Base-by-base conservation (phyloP, 345 rosid genomes). In the Salix koriyanagi region DNA sequence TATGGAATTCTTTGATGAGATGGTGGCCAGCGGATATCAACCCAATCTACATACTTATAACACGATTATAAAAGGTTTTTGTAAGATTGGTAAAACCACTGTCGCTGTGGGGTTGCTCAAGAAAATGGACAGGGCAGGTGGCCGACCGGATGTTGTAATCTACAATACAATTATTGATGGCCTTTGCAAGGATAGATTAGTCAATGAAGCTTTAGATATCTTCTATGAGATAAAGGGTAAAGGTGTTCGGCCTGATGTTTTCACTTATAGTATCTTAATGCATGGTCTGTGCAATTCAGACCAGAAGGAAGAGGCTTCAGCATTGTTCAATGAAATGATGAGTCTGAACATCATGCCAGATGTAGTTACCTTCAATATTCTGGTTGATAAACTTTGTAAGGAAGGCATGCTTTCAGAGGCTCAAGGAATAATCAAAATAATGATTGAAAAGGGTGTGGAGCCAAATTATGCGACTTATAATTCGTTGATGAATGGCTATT, bases 361-460 rank as follows among this genome's bases (percentile, higher is more conserved):
- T 67, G 36, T 8, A 65, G 21, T 48, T 16, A 74, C 70, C 25
- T 74, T 74, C 9, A 74, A 46, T 23, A 74, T 65, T 9, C 65
- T 66, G 42, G 13, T 46, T 15, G 70, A 44, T 74, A 41, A 41
- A 15, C 25, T 74, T 32, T 74, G 46, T 19, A 65, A 74, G 19
- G 9, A 16, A 13, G 76, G 77, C 21, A 75, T 50, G 78, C 54
- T 54, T 39, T 39, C 42, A 12, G 46, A 52, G 69, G 78, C 58
- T 23, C 48, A 67, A 21, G 72, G 61, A 36, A 36, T 75, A 5
- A 19, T 67, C 10, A 62, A 50, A 25, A 25, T 36, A 41, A 75
- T 75, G 67, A 75, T n/a, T 67, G 37, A 19, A 10, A 52, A 68
- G 52, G 78, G 66, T 12, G 19, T 75, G 25, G 42, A 37, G 52